These are phyloP conservation scores for Angomonas ambiguus DNA, from an alignment of 208 protist species.

Conservation along the genomic window DNA sequence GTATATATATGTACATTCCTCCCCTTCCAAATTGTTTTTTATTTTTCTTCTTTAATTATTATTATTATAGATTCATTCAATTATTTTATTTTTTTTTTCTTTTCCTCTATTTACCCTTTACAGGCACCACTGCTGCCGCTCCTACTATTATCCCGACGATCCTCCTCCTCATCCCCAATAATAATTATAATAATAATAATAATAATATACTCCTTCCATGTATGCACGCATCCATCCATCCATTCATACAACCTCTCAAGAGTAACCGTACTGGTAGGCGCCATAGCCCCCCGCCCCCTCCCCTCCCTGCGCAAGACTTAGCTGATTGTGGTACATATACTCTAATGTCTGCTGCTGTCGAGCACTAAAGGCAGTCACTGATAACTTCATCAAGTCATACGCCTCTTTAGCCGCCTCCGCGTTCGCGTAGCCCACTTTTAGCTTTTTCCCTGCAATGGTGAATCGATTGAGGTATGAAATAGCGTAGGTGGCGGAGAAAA, in stretches of 20 bases:
- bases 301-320: conserved; percentile 34
- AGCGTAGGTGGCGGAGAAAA: conserved; percentile 81
- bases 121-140: not conserved
- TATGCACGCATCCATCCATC: no score
- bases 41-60: not conserved
- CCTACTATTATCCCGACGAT: no score
- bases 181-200: not conserved
- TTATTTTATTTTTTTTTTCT: not conserved
- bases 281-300: not conserved
- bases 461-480: conserved; percentile 78
- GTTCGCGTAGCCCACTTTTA: conserved; percentile 86
- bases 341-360: conserved; percentile 59
- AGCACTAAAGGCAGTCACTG: conserved; percentile 43
- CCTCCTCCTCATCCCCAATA: not conserved
- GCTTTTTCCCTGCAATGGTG: conserved; percentile 67
- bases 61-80: no score
- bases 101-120: not conserved
- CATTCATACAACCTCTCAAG: not conserved
- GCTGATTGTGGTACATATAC: conserved; percentile 66
- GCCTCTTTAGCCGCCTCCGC: conserved; percentile 50
- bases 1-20: not conserved
- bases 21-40: not conserved
- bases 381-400: conserved; percentile 35
- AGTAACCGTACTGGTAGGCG: not conserved
- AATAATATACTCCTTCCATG: no score